A percentile compares a stretch with the other conserved stretches of the same genome.
Evolutionary conservation across 169 alveolate species (phyloP).

Genomic region (Eimeria mitis): DNA sequence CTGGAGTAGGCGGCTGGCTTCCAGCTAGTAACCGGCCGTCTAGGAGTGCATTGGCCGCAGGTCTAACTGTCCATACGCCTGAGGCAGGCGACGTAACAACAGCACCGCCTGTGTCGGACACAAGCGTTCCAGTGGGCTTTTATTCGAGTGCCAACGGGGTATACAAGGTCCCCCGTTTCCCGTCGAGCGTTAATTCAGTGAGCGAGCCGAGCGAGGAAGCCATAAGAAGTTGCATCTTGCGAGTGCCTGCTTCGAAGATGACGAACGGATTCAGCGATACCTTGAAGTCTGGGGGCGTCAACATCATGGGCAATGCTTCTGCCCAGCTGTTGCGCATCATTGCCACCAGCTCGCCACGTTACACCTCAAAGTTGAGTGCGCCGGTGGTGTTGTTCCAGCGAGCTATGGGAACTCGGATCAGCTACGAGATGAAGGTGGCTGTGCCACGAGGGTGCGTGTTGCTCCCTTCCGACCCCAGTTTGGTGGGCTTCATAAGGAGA

Average conservation of each 20-base stretch:
- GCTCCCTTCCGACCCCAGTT: conserved; percentile 5
- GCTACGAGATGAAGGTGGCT: conserved; percentile 18
- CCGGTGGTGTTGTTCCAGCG: conserved; percentile 11
- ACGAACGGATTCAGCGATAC: conserved; percentile 58
- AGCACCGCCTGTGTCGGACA: conserved; percentile 34
- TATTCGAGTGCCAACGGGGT: conserved; percentile 19
- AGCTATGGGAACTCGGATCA: conserved; percentile 14
- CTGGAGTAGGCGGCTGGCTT: conserved; percentile 20
- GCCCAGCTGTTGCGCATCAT: conserved; percentile 15
- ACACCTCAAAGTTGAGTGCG: conserved; percentile 17
- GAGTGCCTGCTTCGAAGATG: conserved; percentile 20
- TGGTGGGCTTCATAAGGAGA: conserved; percentile 17
- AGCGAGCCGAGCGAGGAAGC: conserved; percentile 36
- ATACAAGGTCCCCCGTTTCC: conserved; percentile 46
- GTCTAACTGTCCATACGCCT: conserved; percentile 20
- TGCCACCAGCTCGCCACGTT: conserved; percentile 61
- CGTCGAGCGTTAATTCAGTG: conserved; percentile 13
- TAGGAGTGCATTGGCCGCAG: conserved; percentile 45
- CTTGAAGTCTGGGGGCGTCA: conserved; percentile 30
- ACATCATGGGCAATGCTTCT: neutral
- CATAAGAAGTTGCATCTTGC: conserved; percentile 3
- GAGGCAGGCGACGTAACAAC: conserved; percentile 33
- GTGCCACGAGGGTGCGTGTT: conserved; percentile 49
- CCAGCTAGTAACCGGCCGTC: neutral
- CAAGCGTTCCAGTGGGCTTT: conserved; percentile 52